Percentiles rank a stretch among this genome's conserved stretches.
Evolutionary conservation across 2,329 filamentous ascomycete genomes (phyloP).

Genomic region (Botrytis pseudocinerea): DNA sequence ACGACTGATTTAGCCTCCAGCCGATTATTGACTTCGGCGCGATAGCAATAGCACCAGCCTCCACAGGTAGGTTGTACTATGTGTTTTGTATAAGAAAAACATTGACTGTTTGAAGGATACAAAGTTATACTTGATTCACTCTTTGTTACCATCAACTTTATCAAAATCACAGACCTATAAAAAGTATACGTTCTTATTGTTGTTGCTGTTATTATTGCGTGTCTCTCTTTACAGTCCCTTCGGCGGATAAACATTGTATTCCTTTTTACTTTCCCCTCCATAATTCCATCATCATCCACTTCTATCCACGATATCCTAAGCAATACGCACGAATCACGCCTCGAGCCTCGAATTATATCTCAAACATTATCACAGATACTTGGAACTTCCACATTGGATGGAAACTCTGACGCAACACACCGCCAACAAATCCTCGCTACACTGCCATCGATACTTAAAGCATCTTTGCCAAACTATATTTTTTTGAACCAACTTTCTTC

Average conservation of each 20-base stretch:
- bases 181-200: conserved; percentile 9
- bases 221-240: conserved; percentile 12
- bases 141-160: background rate
- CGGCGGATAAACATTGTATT: conserved; percentile 10
- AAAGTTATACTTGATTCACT: conserved; percentile 10
- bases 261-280: background rate
- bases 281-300: conserved; percentile 1
- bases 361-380: conserved; percentile 16
- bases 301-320: background rate
- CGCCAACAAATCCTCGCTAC: conserved; percentile 19
- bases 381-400: conserved; percentile 22
- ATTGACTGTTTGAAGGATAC: background rate
- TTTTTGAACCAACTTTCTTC: background rate
- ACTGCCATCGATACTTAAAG: conserved; percentile 7
- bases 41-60: conserved; percentile 1
- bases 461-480: conserved; percentile 1
- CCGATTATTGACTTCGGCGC: conserved; percentile 18
- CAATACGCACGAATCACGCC: conserved; percentile 18
- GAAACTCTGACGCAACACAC: conserved; percentile 16
- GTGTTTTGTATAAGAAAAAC: background rate
- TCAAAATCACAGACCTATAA: conserved; percentile 6
- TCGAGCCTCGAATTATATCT: conserved; percentile 8
- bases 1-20: conserved; percentile 12
- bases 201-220: background rate
- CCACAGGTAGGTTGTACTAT: background rate